phyloP scores from a whole-genome alignment of 1,139 yeast species.

The Kazachstania sp. region DNA sequence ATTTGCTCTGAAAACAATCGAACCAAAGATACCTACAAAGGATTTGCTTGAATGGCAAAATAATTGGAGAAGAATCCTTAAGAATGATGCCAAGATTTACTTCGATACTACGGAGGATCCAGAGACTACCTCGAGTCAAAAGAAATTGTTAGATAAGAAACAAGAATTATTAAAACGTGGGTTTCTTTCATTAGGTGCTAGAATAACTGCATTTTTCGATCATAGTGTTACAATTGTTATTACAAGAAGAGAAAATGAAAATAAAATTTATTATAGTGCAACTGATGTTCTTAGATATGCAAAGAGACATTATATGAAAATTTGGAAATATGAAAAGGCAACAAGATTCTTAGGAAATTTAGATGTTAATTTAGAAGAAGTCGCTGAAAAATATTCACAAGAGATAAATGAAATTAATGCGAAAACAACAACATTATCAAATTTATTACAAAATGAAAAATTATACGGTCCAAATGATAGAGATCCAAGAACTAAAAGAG shows the following conservation, averaged over 20 bases:
- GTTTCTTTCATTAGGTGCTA: slow-evolving; percentile 45
- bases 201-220: slow-evolving; percentile 67
- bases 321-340: slow-evolving; percentile 85
- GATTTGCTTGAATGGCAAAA: slow-evolving; percentile 69
- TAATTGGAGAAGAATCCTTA: slow-evolving; percentile 74
- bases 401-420: not conserved
- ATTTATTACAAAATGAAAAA: slow-evolving; percentile 74
- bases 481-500: slow-evolving; percentile 77
- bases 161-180: slow-evolving; percentile 42
- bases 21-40: slow-evolving; percentile 22
- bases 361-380: slow-evolving; percentile 39
- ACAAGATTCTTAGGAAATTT: slow-evolving; percentile 68
- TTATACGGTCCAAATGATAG: slow-evolving; percentile 81
- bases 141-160: slow-evolving; percentile 47
- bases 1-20: slow-evolving; percentile 13
- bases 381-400: slow-evolving; percentile 7
- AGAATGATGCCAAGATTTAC: slow-evolving; percentile 56
- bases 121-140: slow-evolving; percentile 32
- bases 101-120: slow-evolving; percentile 62
- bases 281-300: slow-evolving; percentile 67
- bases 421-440: slow-evolving; percentile 40
- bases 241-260: slow-evolving; percentile 45
- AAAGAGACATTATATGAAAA: slow-evolving; percentile 48
- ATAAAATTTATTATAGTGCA: slow-evolving; percentile 33
- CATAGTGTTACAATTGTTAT: slow-evolving; percentile 74